Evolutionary conservation across 352 stramenopile species (phyloP).

Genomic region (Saprolegnia diclina): DNA sequence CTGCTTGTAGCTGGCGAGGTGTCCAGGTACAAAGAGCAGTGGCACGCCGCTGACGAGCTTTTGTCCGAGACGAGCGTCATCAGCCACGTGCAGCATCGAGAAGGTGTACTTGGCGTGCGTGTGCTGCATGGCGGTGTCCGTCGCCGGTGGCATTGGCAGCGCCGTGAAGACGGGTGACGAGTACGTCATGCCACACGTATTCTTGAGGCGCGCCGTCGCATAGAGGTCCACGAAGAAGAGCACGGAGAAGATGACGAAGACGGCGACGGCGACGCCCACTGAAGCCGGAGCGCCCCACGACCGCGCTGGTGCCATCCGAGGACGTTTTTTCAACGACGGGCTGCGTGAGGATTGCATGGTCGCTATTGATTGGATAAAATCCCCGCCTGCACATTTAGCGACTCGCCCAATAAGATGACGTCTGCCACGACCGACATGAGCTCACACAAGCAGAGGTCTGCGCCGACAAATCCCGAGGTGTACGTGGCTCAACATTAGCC

Average conservation of each 20-base stretch:
- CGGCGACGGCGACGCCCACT: not conserved
- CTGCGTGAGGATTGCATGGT: not conserved
- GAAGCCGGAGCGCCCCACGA: not conserved
- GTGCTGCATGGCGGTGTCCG: slow-evolving; percentile 34
- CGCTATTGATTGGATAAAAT: slow-evolving; percentile 23
- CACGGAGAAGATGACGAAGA: slow-evolving; percentile 24
- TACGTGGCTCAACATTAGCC: no score
- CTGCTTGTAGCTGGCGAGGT: slow-evolving; percentile 84
- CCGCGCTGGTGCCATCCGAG: not conserved
- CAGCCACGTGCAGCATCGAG: slow-evolving; percentile 55
- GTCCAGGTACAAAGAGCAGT: slow-evolving; percentile 75
- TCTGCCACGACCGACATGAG: no score
- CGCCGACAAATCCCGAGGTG: no score
- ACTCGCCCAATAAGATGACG: no score
- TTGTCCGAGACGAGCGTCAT: slow-evolving; percentile 25
- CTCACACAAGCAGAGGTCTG: no score
- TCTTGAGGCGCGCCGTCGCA: not conserved
- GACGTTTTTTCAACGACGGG: slow-evolving; percentile 1
- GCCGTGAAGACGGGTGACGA: slow-evolving; percentile 75
- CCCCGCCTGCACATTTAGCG: no score
- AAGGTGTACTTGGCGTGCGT: slow-evolving; percentile 60
- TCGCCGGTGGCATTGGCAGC: not conserved
- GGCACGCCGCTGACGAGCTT: slow-evolving; percentile 51
- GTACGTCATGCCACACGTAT: slow-evolving; percentile 78
- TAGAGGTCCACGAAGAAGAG: slow-evolving; percentile 13